Percentiles rank a stretch among this genome's conserved stretches.
These are phyloP conservation scores for Scheffersomyces ergatensis DNA, from an alignment of 805 yeast species.

Conservation along the genomic window DNA sequence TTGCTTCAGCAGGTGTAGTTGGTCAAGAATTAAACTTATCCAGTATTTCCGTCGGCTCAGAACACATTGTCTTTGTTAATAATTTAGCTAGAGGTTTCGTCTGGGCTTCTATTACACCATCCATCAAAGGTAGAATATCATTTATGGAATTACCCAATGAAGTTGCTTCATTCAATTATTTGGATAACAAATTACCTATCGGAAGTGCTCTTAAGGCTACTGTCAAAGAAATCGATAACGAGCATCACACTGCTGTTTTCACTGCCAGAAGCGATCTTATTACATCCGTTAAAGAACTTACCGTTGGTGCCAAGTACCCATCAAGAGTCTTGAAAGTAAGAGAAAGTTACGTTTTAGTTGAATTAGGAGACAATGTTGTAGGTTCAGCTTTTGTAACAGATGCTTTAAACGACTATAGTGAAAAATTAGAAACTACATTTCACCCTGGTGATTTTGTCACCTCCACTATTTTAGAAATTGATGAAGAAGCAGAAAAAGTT, in stretches of 20 bases:
- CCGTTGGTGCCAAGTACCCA: constrained; percentile 55
- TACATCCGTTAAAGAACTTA: constrained; percentile 45
- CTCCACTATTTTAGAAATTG: constrained; percentile 54
- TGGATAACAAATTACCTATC: constrained; percentile 61
- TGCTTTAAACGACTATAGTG: constrained; percentile 66
- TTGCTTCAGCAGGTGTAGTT: constrained; percentile 14
- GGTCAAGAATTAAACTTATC: constrained; percentile 31
- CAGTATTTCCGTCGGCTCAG: constrained; percentile 48
- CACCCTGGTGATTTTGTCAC: constrained; percentile 52
- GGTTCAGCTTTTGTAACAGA: constrained; percentile 75
- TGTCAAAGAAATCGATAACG: constrained; percentile 53
- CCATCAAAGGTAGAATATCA: constrained; percentile 63
- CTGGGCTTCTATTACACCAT: constrained; percentile 71
- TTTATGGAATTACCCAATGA: constrained; percentile 62
- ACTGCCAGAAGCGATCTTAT: constrained; percentile 48
- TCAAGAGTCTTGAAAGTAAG: constrained; percentile 60
- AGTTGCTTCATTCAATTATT: constrained; percentile 41
- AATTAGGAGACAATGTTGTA: constrained; percentile 59
- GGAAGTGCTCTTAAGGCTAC: constrained; percentile 67
- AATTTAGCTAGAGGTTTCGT: constrained; percentile 57
- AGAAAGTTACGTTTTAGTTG: constrained; percentile 62
- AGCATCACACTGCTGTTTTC: constrained; percentile 48
- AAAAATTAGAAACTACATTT: constrained; percentile 48
- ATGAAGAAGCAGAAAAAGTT: constrained; percentile 48
- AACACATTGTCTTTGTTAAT: constrained; percentile 61